phyloP scores from a whole-genome alignment of 495 filamentous ascomycete genomes.

The Talaromyces nanjingensis region DNA sequence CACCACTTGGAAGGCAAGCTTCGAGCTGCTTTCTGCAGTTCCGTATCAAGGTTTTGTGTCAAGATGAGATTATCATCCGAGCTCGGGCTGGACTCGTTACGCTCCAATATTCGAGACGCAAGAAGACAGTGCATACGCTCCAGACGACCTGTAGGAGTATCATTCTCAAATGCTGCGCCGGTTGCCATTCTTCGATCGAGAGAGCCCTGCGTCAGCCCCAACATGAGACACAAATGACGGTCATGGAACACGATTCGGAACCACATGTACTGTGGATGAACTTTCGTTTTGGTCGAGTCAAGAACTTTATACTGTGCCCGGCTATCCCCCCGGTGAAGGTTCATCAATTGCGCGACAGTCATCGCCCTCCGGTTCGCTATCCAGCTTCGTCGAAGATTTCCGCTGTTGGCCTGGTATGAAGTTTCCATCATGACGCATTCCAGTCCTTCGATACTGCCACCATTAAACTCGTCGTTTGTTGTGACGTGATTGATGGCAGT shows the following conservation, averaged over 20 bases:
- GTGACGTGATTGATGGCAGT: slow-evolving; percentile 13
- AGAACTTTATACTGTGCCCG: no score
- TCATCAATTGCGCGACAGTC: slow-evolving; percentile 26
- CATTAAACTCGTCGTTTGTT: slow-evolving; percentile 14
- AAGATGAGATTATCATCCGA: slow-evolving; percentile 3
- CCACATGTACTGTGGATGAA: no score
- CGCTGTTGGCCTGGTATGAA: slow-evolving; percentile 31
- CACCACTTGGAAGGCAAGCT: slow-evolving; percentile 31
- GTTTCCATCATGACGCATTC: slow-evolving; percentile 38
- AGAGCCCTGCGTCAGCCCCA: slow-evolving; percentile 38
- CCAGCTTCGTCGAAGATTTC: slow-evolving; percentile 37
- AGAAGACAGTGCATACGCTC: no score
- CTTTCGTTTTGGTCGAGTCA: no score
- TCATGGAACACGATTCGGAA: no score
- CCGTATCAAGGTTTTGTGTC: slow-evolving; percentile 32
- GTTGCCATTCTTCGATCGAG: slow-evolving; percentile 26
- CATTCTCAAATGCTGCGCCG: slow-evolving; percentile 3
- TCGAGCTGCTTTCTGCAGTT: slow-evolving; percentile 28
- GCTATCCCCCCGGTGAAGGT: no score
- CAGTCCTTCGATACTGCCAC: slow-evolving; percentile 19
- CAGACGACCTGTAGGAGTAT: slow-evolving; percentile 15
- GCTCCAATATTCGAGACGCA: no score
- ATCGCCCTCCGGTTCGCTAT: slow-evolving; percentile 34
- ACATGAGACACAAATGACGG: slow-evolving; percentile 37
- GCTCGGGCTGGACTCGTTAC: slow-evolving; percentile 20